These are phyloP conservation scores for Aquilaria malaccensis DNA, from an alignment of 345 rosid genomes.

Conservation along the genomic window DNA sequence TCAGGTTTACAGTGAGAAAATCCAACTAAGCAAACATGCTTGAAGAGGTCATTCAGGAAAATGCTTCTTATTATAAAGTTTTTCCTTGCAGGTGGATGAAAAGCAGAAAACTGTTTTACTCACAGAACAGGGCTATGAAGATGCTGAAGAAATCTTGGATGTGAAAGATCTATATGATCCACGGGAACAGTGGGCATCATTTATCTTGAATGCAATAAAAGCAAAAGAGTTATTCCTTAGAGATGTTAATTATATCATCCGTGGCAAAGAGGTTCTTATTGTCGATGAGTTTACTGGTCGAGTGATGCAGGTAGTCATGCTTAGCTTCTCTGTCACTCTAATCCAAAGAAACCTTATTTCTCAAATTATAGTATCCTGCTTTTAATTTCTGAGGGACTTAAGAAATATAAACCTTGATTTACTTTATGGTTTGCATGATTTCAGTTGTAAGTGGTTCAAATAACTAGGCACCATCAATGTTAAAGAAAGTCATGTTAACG, in stretches of 20 bases:
- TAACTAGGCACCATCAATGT: too few relatives aligned
- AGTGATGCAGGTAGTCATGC: conserved; percentile 80
- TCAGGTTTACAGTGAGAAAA: too few relatives aligned
- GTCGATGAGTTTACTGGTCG: conserved; percentile 99
- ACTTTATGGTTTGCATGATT: background rate
- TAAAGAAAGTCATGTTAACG: too few relatives aligned
- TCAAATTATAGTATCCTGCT: too few relatives aligned
- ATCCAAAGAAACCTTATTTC: too few relatives aligned
- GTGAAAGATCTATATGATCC: conserved; percentile 98
- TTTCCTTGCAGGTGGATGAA: conserved; percentile 77
- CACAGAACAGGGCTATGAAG: conserved; percentile 97
- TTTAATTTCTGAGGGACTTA: too few relatives aligned
- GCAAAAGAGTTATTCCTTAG: conserved; percentile 91
- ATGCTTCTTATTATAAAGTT: background rate
- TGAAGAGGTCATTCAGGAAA: too few relatives aligned
- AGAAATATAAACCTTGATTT: background rate
- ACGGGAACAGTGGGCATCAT: conserved; percentile 94
- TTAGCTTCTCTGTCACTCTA: conserved; percentile 8
- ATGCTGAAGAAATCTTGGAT: conserved; percentile 84
- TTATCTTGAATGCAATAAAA: conserved; percentile 85
- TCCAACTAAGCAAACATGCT: too few relatives aligned
- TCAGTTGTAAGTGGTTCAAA: background rate
- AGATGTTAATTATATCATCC: conserved; percentile 92
- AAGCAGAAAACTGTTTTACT: conserved; percentile 87
- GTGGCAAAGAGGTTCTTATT: conserved; percentile 91